A percentile compares a stretch with the other conserved stretches of the same genome.
phyloP scores from a whole-genome alignment of 2,329 filamentous ascomycete genomes.

The Nigrospora oryzae region DNA sequence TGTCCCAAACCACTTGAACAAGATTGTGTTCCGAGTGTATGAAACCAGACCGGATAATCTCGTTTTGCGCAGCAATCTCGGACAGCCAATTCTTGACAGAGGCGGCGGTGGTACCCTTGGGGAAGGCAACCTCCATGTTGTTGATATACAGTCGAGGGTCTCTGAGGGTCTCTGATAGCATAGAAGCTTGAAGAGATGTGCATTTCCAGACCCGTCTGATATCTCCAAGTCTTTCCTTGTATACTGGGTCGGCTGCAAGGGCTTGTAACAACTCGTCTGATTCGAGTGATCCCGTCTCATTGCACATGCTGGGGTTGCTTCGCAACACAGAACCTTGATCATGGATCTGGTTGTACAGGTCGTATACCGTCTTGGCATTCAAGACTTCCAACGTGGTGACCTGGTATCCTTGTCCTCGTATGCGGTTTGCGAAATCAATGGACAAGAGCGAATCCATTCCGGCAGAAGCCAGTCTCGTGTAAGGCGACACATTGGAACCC shows the following conservation, averaged over 20 bases:
- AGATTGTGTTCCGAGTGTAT: conserved; percentile 42
- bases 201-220: conserved; percentile 47
- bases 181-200: conserved; percentile 67
- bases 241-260: neutral
- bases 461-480: conserved; percentile 18
- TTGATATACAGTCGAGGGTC: conserved; percentile 65
- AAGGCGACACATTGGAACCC: conserved; percentile 13
- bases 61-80: conserved; percentile 44
- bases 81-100: conserved; percentile 40
- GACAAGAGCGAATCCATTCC: conserved; percentile 32
- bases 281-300: no score
- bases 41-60: conserved; percentile 70
- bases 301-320: no score
- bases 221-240: conserved; percentile 7
- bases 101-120: conserved; percentile 20
- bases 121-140: conserved; percentile 58
- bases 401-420: conserved; percentile 48
- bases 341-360: conserved; percentile 4
- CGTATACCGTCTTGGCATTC: conserved; percentile 34
- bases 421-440: conserved; percentile 48
- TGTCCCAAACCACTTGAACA: conserved; percentile 56
- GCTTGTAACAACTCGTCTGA: no score
- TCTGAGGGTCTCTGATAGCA: conserved; percentile 66
- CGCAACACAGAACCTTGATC: no score
- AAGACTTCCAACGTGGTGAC: conserved; percentile 56